Base-by-base conservation (phyloP, 2,329 filamentous ascomycete species). In the Albophoma yamanashiensis region DNA sequence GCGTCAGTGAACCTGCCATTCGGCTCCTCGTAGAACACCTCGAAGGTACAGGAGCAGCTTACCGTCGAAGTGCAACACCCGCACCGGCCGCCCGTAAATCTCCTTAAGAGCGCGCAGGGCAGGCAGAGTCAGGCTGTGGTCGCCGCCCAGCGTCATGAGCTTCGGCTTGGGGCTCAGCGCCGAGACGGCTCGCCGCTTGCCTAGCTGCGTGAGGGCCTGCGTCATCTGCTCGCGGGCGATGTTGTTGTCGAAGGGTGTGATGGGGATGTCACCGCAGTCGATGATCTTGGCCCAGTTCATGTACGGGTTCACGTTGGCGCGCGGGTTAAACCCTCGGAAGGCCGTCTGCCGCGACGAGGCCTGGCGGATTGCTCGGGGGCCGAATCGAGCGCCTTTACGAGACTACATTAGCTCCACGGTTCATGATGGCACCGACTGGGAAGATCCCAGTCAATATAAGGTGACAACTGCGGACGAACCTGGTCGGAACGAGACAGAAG, bases 191-290 rank as follows among this genome's bases (percentile, higher is more conserved):
- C 67, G 70, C 4, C 77, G 71, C 43, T 65, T 69, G 38, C 78
- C 79, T 3, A 96, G 84, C 73, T 92, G 88, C 8, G 80, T 77
- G 71, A 90, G 92, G 0, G 89, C 91, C 68, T 88, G 84, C 39
- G 84, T 89, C 91, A 96, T 96, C 74, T 96, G 92, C 53, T 81
- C 78, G 59, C 92, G 77, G 0, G 92, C 92, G 20, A 96, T 78
- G 1, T 79, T 84, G 71, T 96, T 96, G 76, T 96, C 91, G 66
- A 95, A 88, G 0, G 92, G 92, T 0, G 88, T 90, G 65, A 95
- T 80, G 36, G 92, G 91, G 60, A 96, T 91, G 71, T 96, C 92
- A 55, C 92, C 92, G 72, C 92, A 97, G 77, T 97, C 92, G 57
- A 93, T 78, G 61, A 96, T 84, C 57, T 83, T 91, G 11, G 91